Base-by-base conservation (phyloP, 2,329 filamentous ascomycete genomes). In the Exophiala aquamarina region DNA sequence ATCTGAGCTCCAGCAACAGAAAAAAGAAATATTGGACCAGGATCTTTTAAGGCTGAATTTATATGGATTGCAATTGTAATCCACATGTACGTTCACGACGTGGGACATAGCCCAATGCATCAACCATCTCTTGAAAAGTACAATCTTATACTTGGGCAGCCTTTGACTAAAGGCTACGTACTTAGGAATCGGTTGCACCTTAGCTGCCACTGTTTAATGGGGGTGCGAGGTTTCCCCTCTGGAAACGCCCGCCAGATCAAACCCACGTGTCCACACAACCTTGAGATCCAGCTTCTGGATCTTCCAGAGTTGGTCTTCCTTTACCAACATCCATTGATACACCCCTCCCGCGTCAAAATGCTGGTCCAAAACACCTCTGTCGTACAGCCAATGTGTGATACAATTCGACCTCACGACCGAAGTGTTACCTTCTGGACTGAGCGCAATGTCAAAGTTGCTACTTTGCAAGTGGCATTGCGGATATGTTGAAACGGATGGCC, bases 1-100 rank as follows among this genome's bases (percentile, higher is more conserved):
- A 0, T 65, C 73, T 28, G 75, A 78, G 52, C 65, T 78, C 19
- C 70, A 71, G 56, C 59, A 62, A 1, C 57, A 60, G 20, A 64
- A 63, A 3, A 58, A 62, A 20, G 63, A 70, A 49, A 59, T 75
- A 19, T 21, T 35, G 42, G 35, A 39, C 9, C 33, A 33, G 11
- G 21, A 38, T 15, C 42, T 45, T 5, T 19, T 45, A 8, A 45
- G 28, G 35, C 31, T 36, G 23, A 11, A 11, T 6, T 26, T 26
- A 11, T 11, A 26, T 26, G 23, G 23, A 26, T 26, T 26, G 6
- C 23, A 6, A 26, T 26, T 11, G 6, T 11, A 11, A 26, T 26
- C 6, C 6, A 26, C 11, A 26, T 26, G 23, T 6, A 26, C 23
- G 6, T 26, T 26, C 23, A 11, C 6, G 23, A 6, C 23, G 11